Percentiles rank a stretch among this genome's conserved stretches.
These are phyloP conservation scores for Raddia distichophylla DNA, from an alignment of 176 grass and related monocot genomes.

Conservation along the genomic window DNA sequence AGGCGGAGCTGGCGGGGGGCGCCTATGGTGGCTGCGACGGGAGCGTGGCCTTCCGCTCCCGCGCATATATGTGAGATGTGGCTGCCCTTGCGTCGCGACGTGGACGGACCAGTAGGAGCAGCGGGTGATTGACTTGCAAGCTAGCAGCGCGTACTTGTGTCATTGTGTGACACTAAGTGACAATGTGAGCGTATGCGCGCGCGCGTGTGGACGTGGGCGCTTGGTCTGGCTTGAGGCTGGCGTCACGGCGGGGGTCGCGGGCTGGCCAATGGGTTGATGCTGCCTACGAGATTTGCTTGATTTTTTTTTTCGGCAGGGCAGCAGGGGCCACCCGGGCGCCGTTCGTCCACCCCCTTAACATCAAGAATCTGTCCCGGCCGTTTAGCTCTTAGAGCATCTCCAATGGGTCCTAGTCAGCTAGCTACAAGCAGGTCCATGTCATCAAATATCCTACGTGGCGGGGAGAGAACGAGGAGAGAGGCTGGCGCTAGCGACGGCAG, in stretches of 20 bases:
- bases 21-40: conserved; percentile 53
- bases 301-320: conserved; percentile 13
- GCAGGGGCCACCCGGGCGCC: too few relatives aligned
- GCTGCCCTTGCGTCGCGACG: conserved; percentile 50
- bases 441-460: too few relatives aligned
- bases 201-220: background rate
- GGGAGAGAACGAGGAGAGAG: too few relatives aligned
- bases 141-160: background rate
- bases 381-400: too few relatives aligned
- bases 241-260: background rate
- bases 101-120: conserved; percentile 32
- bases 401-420: too few relatives aligned
- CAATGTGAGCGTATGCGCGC: background rate
- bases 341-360: too few relatives aligned
- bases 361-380: too few relatives aligned
- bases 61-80: conserved; percentile 42
- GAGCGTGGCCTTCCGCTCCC: conserved; percentile 50
- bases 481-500: too few relatives aligned
- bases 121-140: background rate
- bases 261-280: conserved; percentile 40
- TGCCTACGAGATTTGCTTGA: conserved; percentile 31
- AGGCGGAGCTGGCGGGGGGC: background rate
- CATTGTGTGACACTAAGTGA: too few relatives aligned
- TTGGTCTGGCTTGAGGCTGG: conserved; percentile 39
- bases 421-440: too few relatives aligned